Evolutionary conservation across 1,139 yeast species (phyloP).

Genomic region (Saccharomycopsis hybrid): DNA sequence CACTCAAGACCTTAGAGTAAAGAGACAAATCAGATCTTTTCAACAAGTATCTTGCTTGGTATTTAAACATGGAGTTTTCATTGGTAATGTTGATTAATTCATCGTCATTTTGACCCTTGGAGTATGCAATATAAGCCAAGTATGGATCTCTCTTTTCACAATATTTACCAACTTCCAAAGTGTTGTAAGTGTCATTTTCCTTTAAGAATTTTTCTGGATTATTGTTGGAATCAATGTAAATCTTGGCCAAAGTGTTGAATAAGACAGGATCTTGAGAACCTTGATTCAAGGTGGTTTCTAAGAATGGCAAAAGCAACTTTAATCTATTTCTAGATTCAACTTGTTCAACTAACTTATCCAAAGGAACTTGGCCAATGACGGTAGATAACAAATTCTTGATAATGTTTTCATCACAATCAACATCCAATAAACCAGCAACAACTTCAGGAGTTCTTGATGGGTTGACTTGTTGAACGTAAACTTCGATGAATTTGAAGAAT

Average conservation of each 20-base stretch:
- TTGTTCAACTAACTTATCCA: conserved; percentile 81
- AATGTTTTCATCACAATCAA: conserved; percentile 90
- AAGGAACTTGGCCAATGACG: conserved; percentile 92
- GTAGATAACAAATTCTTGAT: conserved; percentile 76
- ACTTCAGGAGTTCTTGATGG: conserved; percentile 96
- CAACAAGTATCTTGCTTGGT: conserved; percentile 92
- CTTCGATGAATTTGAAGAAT: conserved; percentile 92
- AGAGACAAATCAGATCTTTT: conserved; percentile 74
- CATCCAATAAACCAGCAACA: conserved; percentile 91
- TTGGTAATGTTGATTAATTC: conserved; percentile 89
- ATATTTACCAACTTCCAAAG: conserved; percentile 91
- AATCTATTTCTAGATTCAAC: conserved; percentile 95
- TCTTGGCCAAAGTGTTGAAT: conserved; percentile 91
- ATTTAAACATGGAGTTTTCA: conserved; percentile 96
- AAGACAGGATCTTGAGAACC: conserved; percentile 91
- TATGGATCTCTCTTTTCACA: conserved; percentile 99
- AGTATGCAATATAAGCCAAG: conserved; percentile 93
- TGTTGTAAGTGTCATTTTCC: conserved; percentile 85
- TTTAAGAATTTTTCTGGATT: conserved; percentile 94
- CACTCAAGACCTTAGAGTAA: conserved; percentile 74
- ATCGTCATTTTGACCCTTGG: conserved; percentile 86
- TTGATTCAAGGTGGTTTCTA: conserved; percentile 81
- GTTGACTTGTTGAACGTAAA: conserved; percentile 94
- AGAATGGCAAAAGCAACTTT: conserved; percentile 84
- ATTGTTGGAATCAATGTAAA: conserved; percentile 94